Evolutionary conservation across 2,329 filamentous ascomycete species (phyloP).

Genomic region (Akanthomyces lecanii): DNA sequence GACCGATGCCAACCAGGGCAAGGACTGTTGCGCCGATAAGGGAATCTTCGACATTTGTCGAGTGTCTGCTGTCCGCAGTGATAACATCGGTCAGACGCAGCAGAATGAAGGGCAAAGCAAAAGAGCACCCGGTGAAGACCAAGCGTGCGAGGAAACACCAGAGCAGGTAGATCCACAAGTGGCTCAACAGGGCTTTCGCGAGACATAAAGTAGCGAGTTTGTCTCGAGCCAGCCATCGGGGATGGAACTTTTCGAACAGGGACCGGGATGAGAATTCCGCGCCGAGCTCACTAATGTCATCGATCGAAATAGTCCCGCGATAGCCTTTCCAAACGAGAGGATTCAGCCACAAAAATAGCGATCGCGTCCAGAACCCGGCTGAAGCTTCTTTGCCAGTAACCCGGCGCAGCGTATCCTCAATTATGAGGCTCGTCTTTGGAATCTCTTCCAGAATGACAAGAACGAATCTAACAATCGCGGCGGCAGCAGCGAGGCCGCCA

Average conservation of each 20-base stretch:
- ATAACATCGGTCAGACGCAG: not conserved
- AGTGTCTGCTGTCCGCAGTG: not conserved
- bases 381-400: not conserved
- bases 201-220: not conserved
- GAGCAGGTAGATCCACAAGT: not conserved
- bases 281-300: not conserved
- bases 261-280: not conserved
- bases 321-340: not conserved
- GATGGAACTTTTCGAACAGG: slow-evolving; percentile 4
- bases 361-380: not conserved
- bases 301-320: not conserved
- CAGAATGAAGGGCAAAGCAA: slow-evolving; percentile 1
- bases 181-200: not conserved
- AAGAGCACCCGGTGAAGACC: slow-evolving; percentile 2
- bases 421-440: slow-evolving; percentile 22
- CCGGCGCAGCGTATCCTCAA: not conserved
- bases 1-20: not conserved
- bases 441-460: slow-evolving; percentile 30
- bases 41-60: not conserved
- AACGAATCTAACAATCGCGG: slow-evolving; percentile 25
- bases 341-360: slow-evolving; percentile 3
- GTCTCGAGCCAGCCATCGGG: not conserved
- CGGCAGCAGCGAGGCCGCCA: slow-evolving; percentile 25
- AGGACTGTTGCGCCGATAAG: slow-evolving; percentile 4
- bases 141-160: slow-evolving; percentile 2